phyloP scores from a whole-genome alignment of 352 stramenopile genomes.

The Globisporangium megalacanthum region DNA sequence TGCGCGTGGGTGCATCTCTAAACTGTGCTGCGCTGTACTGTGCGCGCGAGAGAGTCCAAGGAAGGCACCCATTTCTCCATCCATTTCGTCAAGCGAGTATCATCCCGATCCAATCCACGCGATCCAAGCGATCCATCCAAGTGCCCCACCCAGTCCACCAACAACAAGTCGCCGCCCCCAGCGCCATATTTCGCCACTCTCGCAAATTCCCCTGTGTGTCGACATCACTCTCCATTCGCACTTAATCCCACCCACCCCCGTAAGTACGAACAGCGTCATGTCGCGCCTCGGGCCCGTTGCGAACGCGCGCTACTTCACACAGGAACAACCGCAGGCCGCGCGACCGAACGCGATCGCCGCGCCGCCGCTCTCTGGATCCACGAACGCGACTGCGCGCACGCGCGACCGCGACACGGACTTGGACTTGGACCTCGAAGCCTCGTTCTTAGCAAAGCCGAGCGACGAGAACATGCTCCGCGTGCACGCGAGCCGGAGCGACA shows the following conservation, averaged over 20 bases:
- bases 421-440: conserved; percentile 12
- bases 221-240: neutral
- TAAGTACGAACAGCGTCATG: neutral
- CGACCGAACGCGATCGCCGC: neutral
- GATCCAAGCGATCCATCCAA: too few species aligned
- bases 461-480: conserved; percentile 12
- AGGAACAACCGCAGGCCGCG: conserved; percentile 1
- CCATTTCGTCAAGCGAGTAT: too few species aligned
- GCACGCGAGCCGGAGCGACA: conserved; percentile 21
- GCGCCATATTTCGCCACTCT: too few species aligned
- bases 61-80: too few species aligned
- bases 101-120: too few species aligned
- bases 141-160: too few species aligned
- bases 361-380: conserved; percentile 8
- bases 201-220: too few species aligned
- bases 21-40: too few species aligned
- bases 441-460: conserved; percentile 11
- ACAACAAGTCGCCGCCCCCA: too few species aligned
- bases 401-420: conserved; percentile 8
- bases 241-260: neutral
- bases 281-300: neutral
- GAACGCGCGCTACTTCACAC: conserved; percentile 8
- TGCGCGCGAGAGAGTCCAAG: too few species aligned
- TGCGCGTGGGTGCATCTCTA: too few species aligned
- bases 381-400: conserved; percentile 5